These are phyloP conservation scores for Xylaria telfairii DNA, from an alignment of 495 filamentous ascomycete genomes.

Conservation along the genomic window DNA sequence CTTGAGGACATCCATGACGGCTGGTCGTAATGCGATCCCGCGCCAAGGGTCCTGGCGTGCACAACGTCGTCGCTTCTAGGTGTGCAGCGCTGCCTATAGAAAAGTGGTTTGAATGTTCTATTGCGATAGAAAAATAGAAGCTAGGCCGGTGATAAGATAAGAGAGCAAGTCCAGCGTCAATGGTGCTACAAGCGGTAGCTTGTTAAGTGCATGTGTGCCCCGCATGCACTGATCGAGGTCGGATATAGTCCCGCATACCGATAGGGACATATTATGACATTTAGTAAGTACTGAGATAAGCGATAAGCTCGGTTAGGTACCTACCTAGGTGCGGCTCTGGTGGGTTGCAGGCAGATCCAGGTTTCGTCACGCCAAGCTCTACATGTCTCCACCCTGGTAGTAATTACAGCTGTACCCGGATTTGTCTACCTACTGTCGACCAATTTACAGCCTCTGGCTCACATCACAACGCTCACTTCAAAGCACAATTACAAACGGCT, in stretches of 20 bases:
- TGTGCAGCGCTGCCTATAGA: not conserved
- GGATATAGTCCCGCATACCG: not conserved
- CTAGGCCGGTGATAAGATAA: slow-evolving; percentile 19
- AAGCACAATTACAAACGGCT: not conserved
- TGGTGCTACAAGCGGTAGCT: not conserved
- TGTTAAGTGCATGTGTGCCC: slow-evolving; percentile 3
- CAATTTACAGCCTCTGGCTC: not conserved
- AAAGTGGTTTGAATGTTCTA: not conserved
- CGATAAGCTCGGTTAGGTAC: no score
- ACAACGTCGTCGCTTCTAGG: not conserved
- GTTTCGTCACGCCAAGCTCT: slow-evolving; percentile 27
- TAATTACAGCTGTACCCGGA: slow-evolving; percentile 13
- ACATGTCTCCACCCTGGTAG: not conserved
- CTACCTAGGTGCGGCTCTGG: not conserved
- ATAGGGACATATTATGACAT: not conserved
- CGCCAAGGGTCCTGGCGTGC: not conserved
- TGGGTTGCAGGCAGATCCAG: slow-evolving; percentile 22
- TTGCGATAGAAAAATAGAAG: slow-evolving; percentile 12
- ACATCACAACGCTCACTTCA: slow-evolving; percentile 4
- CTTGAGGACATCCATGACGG: slow-evolving; percentile 69
- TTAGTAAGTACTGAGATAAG: not conserved
- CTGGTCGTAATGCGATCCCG: not conserved
- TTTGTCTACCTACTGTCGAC: not conserved
- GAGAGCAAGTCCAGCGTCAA: not conserved
- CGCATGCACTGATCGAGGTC: not conserved